Percentiles rank a stretch among this genome's conserved stretches.
Evolutionary conservation across 192 early-diverging fungal species (phyloP).

Genomic region (Rhizoclosmatium sp.): DNA sequence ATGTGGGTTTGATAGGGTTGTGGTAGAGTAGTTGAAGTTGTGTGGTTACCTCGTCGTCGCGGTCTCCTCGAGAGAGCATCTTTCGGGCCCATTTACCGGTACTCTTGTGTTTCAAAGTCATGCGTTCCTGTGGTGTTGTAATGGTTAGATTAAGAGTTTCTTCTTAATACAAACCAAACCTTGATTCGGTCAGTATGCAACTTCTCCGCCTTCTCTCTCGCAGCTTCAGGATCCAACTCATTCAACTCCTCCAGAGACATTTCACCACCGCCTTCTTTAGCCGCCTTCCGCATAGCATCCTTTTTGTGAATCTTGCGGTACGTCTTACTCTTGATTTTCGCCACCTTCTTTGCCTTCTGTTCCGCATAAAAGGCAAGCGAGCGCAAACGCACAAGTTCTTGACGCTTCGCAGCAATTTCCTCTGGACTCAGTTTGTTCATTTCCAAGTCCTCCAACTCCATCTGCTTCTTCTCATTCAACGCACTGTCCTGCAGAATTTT

Average conservation of each 20-base stretch:
- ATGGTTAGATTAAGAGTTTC: background rate
- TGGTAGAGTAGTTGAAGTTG: background rate
- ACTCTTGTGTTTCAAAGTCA: slow-evolving; percentile 93
- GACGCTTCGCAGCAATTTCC: slow-evolving; percentile 76
- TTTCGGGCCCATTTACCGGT: slow-evolving; percentile 96
- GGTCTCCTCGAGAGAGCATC: slow-evolving; percentile 58
- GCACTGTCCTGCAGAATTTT: slow-evolving; percentile 73
- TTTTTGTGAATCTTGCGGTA: slow-evolving; percentile 90
- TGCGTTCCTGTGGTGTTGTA: slow-evolving; percentile 72
- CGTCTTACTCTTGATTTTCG: slow-evolving; percentile 98
- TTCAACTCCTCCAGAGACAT: slow-evolving; percentile 59
- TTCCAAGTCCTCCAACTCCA: slow-evolving; percentile 85
- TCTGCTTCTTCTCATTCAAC: slow-evolving; percentile 79
- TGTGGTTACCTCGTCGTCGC: slow-evolving; percentile 42
- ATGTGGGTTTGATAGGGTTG: background rate
- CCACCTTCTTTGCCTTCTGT: slow-evolving; percentile 85
- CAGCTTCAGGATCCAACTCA: slow-evolving; percentile 71
- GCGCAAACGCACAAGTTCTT: slow-evolving; percentile 88
- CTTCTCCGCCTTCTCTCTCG: slow-evolving; percentile 69
- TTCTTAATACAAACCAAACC: slow-evolving; percentile 11
- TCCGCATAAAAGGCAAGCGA: slow-evolving; percentile 94
- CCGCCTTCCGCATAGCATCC: slow-evolving; percentile 68
- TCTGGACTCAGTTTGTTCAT: slow-evolving; percentile 83
- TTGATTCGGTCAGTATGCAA: slow-evolving; percentile 81
- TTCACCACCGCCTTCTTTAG: slow-evolving; percentile 35